Conservation (phyloP, 192 early-diverging fungal genomes). For the Rhizoclosmatium globosum region DNA sequence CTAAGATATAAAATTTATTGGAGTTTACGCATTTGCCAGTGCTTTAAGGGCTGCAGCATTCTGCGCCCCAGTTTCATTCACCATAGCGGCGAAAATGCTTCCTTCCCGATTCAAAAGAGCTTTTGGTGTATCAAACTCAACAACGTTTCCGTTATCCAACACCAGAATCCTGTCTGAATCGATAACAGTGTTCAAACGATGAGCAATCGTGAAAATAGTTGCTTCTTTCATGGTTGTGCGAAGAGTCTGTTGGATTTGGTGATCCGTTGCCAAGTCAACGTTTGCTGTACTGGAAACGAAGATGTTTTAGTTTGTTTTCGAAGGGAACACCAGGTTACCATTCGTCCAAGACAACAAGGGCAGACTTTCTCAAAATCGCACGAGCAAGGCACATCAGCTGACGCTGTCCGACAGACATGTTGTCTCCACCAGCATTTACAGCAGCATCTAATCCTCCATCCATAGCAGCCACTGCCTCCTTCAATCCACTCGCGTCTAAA, state of each 20-base stretch:
- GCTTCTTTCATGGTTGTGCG: conserved; percentile 69
- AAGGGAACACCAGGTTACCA: conserved; percentile 38
- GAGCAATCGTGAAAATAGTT: conserved; percentile 59
- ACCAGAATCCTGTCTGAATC: conserved; percentile 62
- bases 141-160: conserved; percentile 50
- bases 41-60: conserved; percentile 56
- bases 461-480: conserved; percentile 46
- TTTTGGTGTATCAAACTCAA: conserved; percentile 62
- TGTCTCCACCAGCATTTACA: conserved; percentile 51
- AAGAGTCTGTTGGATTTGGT: conserved; percentile 71
- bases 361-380: conserved; percentile 50
- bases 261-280: conserved; percentile 77
- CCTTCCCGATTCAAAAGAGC: conserved; percentile 47
- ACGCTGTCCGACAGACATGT: conserved; percentile 55
- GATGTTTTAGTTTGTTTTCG: neutral
- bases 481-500: conserved; percentile 48
- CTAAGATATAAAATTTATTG: too few species aligned
- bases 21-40: neutral
- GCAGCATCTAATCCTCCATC: conserved; percentile 44
- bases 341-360: conserved; percentile 49
- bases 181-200: conserved; percentile 52
- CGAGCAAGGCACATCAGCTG: conserved; percentile 64
- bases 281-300: conserved; percentile 54
- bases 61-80: conserved; percentile 71
- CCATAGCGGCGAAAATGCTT: conserved; percentile 64